Evolutionary conservation across 768 basidiomycete species (phyloP).

Genomic region (Rhizopogon salebrosus): DNA sequence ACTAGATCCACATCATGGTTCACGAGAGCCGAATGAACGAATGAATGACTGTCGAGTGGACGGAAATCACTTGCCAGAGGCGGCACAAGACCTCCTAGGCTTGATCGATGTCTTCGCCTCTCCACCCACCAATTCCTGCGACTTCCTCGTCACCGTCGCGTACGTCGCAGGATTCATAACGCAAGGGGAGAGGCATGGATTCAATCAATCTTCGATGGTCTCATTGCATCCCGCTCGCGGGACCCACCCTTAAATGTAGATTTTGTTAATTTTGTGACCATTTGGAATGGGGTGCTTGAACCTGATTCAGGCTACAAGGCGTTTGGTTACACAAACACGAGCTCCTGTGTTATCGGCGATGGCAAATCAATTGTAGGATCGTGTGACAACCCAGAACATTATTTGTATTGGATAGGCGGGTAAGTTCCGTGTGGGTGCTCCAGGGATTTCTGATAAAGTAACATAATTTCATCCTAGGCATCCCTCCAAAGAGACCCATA

Average conservation of each 20-base stretch:
- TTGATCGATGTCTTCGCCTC: slow-evolving; percentile 43
- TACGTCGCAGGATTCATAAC: slow-evolving; percentile 40
- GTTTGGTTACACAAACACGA: slow-evolving; percentile 43
- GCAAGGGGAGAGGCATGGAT: slow-evolving; percentile 42
- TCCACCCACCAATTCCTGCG: slow-evolving; percentile 45
- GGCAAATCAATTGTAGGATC: slow-evolving; percentile 27
- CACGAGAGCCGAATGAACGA: not conserved
- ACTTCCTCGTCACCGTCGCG: slow-evolving; percentile 45
- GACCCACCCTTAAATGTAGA: slow-evolving; percentile 33
- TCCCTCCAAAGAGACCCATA: slow-evolving; percentile 43
- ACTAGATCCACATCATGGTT: slow-evolving; percentile 4
- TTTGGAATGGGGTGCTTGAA: slow-evolving; percentile 46
- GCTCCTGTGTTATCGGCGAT: slow-evolving; percentile 27
- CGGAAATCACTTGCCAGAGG: slow-evolving; percentile 41
- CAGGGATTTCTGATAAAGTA: not conserved
- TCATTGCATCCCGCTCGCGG: slow-evolving; percentile 29
- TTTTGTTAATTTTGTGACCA: slow-evolving; percentile 42
- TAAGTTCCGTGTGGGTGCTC: slow-evolving; percentile 17
- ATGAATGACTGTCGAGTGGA: slow-evolving; percentile 29
- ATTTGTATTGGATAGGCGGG: slow-evolving; percentile 51
- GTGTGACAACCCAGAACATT: slow-evolving; percentile 41
- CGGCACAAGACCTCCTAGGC: slow-evolving; percentile 36
- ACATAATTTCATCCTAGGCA: slow-evolving; percentile 27
- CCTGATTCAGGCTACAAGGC: slow-evolving; percentile 37
- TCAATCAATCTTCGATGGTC: slow-evolving; percentile 39